These are phyloP conservation scores for Diaporthe eres DNA, from an alignment of 2,329 filamentous ascomycete species.

Conservation along the genomic window DNA sequence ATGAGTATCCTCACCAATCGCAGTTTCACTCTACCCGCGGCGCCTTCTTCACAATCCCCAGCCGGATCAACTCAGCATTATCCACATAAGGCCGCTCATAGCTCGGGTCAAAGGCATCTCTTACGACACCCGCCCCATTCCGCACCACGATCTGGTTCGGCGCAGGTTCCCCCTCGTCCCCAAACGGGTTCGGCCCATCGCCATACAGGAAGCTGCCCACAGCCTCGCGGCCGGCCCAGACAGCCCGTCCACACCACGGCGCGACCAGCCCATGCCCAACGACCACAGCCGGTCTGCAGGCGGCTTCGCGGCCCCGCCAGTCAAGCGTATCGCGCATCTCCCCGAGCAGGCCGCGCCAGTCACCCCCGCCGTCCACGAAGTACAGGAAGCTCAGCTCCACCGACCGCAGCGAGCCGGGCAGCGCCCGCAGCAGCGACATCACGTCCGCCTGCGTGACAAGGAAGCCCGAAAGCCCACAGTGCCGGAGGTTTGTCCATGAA, in stretches of 20 bases:
- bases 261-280: neutral
- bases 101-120: neutral
- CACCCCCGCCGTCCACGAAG: slow-evolving; percentile 37
- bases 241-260: neutral
- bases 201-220: neutral
- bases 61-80: neutral
- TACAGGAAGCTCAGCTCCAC: slow-evolving; percentile 48
- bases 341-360: neutral
- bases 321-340: slow-evolving; percentile 7
- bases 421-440: slow-evolving; percentile 44
- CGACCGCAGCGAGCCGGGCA: slow-evolving; percentile 47
- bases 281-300: neutral
- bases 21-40: neutral
- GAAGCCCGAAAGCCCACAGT: slow-evolving; percentile 48
- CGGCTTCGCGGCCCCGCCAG: neutral
- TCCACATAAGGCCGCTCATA: slow-evolving; percentile 4
- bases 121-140: neutral
- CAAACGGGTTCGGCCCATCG: slow-evolving; percentile 3
- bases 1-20: neutral
- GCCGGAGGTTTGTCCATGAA: slow-evolving; percentile 45
- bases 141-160: neutral
- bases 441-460: slow-evolving; percentile 46
- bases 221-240: neutral
- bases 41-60: neutral
- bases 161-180: neutral